Conservation (phyloP, 257 asterid genomes). For the Rehmannia glutinosa region DNA sequence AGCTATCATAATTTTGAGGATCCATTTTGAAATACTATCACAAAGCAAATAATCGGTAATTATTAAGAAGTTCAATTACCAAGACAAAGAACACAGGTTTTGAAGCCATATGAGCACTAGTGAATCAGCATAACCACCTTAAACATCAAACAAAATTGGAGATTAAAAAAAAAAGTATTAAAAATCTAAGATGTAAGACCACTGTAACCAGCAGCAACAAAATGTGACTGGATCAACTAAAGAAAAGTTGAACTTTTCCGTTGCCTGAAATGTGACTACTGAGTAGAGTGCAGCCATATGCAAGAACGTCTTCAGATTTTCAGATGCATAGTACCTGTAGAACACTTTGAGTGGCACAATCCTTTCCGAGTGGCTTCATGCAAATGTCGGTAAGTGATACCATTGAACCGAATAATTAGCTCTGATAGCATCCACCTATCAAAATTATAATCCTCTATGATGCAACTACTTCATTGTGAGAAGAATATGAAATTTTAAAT, state of each 20-base stretch:
- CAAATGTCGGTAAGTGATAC: conserved; percentile 91
- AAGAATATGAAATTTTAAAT: neutral
- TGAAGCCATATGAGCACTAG: too few species aligned
- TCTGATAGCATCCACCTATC: conserved; percentile 84
- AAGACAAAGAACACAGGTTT: too few species aligned
- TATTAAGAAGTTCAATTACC: neutral
- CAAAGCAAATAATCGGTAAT: conserved; percentile 21
- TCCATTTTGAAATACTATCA: conserved; percentile 95
- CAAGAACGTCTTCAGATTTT: too few species aligned
- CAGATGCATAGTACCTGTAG: conserved; percentile 81
- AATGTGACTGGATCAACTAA: too few species aligned
- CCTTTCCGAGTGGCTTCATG: conserved; percentile 97
- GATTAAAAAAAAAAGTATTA: too few species aligned
- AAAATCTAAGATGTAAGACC: too few species aligned
- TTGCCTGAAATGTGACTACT: too few species aligned
- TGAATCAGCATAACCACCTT: too few species aligned
- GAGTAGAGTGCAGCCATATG: too few species aligned
- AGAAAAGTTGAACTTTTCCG: too few species aligned
- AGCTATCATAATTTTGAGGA: conserved; percentile 52
- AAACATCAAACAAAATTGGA: too few species aligned
- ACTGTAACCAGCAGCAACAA: too few species aligned
- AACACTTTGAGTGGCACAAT: conserved; percentile 96
- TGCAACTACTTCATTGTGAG: neutral
- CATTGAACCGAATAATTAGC: conserved; percentile 77
- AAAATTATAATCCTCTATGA: conserved; percentile 19